phyloP scores from a whole-genome alignment of 2,329 filamentous ascomycete species.

The Aureobasidium pullulans region DNA sequence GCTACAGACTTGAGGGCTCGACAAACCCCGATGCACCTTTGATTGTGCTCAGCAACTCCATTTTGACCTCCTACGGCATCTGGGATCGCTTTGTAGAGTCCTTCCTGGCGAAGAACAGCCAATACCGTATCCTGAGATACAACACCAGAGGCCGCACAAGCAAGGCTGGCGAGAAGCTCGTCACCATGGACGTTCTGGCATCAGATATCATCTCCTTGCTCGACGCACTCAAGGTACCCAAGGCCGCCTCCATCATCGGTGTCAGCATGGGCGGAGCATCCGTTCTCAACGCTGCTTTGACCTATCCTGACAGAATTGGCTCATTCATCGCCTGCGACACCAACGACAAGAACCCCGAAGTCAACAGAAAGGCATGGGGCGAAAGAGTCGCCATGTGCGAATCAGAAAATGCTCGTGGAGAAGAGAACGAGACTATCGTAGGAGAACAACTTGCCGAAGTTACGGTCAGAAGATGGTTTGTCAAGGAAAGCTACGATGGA shows the following conservation, averaged over 20 bases:
- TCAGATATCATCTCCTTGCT: constrained; percentile 61
- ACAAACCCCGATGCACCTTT: constrained; percentile 59
- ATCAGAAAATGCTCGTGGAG: constrained; percentile 35
- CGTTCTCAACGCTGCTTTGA: constrained; percentile 63
- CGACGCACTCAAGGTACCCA: constrained; percentile 59
- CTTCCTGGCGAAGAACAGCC: constrained; percentile 48
- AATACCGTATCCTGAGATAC: constrained; percentile 70
- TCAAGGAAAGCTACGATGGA: constrained; percentile 49
- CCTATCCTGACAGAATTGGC: constrained; percentile 51
- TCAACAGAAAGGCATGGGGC: constrained; percentile 72
- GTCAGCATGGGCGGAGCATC: constrained; percentile 79
- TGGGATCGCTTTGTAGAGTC: constrained; percentile 67
- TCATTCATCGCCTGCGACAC: constrained; percentile 72
- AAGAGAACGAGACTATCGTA: constrained; percentile 50
- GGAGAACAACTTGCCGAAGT: constrained; percentile 55
- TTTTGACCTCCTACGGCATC: constrained; percentile 70
- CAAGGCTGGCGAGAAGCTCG: constrained; percentile 31
- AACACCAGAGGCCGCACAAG: constrained; percentile 62
- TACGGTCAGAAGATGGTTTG: constrained; percentile 73
- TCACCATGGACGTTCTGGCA: constrained; percentile 57
- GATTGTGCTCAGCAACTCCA: constrained; percentile 70
- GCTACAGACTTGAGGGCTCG: constrained; percentile 70
- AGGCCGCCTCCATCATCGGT: constrained; percentile 61
- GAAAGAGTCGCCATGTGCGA: constrained; percentile 66
- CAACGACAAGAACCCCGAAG: constrained; percentile 61